These are phyloP conservation scores for Teratosphaeria gauchensis DNA, from an alignment of 2,329 filamentous ascomycete genomes.

Conservation along the genomic window DNA sequence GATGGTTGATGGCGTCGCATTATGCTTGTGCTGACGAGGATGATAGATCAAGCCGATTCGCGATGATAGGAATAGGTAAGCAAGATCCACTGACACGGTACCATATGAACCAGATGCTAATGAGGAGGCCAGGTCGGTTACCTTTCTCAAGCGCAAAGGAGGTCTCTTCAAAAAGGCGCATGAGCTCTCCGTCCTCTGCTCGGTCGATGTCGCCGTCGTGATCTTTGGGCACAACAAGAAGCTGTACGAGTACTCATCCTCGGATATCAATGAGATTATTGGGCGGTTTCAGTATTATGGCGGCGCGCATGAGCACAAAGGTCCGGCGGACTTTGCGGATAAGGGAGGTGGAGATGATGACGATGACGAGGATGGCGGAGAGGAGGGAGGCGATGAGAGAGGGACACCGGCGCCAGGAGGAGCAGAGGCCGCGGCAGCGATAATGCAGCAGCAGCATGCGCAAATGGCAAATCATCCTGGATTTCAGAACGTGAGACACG, in stretches of 20 bases:
- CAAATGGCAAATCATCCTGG: conserved; percentile 42
- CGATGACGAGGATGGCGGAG: conserved; percentile 69
- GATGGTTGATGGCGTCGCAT: neutral
- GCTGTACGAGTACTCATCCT: conserved; percentile 92
- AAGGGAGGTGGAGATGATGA: conserved; percentile 60
- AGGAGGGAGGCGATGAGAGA: conserved; percentile 43
- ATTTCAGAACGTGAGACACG: conserved; percentile 75
- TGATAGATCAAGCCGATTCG: conserved; percentile 13
- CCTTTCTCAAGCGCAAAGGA: conserved; percentile 96
- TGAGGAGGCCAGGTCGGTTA: conserved; percentile 32
- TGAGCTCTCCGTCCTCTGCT: conserved; percentile 94
- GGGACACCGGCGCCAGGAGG: conserved; percentile 52
- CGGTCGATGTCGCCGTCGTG: conserved; percentile 95
- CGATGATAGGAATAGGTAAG: conserved; percentile 20
- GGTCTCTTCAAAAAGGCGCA: conserved; percentile 99
- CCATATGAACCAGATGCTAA: conserved; percentile 7
- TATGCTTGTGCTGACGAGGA: neutral
- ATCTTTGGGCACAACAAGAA: conserved; percentile 99
- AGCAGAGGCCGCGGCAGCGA: conserved; percentile 48
- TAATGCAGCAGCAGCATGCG: conserved; percentile 34
- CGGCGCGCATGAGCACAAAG: conserved; percentile 90
- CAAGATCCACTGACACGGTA: conserved; percentile 11
- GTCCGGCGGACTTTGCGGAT: conserved; percentile 82
- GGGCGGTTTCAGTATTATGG: conserved; percentile 87
- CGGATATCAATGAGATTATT: conserved; percentile 85